These are phyloP conservation scores for Sphaerostilbella broomeana DNA, from an alignment of 2,329 filamentous ascomycete species.

Conservation along the genomic window DNA sequence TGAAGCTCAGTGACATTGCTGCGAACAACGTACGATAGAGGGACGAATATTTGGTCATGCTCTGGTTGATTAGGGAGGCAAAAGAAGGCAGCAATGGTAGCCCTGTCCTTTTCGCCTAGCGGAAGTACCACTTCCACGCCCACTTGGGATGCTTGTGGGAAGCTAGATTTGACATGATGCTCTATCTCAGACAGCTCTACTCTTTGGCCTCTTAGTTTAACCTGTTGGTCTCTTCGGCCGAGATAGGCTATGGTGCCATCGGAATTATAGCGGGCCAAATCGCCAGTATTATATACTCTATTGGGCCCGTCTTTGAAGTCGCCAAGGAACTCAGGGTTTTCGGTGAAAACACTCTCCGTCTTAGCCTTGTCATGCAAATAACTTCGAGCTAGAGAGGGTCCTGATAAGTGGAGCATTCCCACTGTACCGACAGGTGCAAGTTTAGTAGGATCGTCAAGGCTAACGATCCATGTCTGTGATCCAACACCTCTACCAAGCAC, in stretches of 20 bases:
- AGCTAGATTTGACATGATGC: neutral
- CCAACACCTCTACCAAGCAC: too few relatives aligned
- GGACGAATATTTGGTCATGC: too few relatives aligned
- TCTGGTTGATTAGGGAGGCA: too few relatives aligned
- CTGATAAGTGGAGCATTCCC: neutral
- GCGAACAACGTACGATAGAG: too few relatives aligned
- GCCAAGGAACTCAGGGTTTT: neutral
- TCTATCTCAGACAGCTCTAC: neutral
- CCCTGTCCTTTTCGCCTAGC: neutral
- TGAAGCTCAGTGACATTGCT: too few relatives aligned
- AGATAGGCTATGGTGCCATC: neutral
- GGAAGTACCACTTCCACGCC: neutral
- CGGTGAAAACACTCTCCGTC: neutral
- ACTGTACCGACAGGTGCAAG: neutral
- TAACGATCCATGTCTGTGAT: neutral
- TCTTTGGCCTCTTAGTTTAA: neutral
- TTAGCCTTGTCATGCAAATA: neutral
- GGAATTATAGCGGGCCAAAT: neutral
- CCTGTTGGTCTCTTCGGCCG: neutral
- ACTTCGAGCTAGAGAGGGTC: neutral
- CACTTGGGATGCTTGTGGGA: conserved; percentile 1
- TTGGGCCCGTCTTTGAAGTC: neutral
- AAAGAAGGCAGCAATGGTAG: too few relatives aligned
- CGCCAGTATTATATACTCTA: neutral
- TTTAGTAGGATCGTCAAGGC: neutral